Conservation (phyloP, 805 yeast species). For the Wickerhamomyces bovis region DNA sequence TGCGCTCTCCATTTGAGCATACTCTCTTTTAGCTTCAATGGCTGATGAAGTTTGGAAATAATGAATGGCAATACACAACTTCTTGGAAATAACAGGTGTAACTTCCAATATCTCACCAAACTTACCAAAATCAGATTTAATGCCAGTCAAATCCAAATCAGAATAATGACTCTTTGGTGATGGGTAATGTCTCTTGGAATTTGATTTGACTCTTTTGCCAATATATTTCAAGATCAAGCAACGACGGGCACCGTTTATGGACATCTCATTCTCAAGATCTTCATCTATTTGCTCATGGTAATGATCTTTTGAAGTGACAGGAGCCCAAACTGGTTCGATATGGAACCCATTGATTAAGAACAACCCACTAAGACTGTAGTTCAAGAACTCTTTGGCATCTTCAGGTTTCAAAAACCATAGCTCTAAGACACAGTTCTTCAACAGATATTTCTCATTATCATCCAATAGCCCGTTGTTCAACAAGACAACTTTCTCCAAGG, state of each 20-base stretch:
- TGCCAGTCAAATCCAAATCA: constrained; percentile 38
- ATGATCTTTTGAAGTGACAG: not conserved
- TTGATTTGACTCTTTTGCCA: constrained; percentile 18
- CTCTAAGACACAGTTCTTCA: constrained; percentile 31
- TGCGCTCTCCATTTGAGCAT: constrained; percentile 28
- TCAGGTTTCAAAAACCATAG: constrained; percentile 46
- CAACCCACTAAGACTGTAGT: constrained; percentile 45
- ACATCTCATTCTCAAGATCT: constrained; percentile 26
- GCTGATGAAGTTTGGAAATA: constrained; percentile 56
- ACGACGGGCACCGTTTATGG: constrained; percentile 45
- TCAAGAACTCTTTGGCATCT: constrained; percentile 49
- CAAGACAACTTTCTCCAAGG: constrained; percentile 46
- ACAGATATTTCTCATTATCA: constrained; percentile 8
- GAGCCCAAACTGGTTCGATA: constrained; percentile 42
- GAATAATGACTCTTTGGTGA: constrained; percentile 38
- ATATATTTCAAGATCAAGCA: constrained; percentile 40
- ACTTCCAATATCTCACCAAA: constrained; percentile 61
- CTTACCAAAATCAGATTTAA: constrained; percentile 42
- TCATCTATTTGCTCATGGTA: constrained; percentile 15
- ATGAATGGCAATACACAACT: constrained; percentile 53
- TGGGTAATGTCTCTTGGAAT: constrained; percentile 28
- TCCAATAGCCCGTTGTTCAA: constrained; percentile 8
- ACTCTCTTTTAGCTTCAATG: constrained; percentile 46
- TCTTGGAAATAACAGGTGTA: constrained; percentile 61
- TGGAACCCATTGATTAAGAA: constrained; percentile 54